A percentile compares a stretch with the other conserved stretches of the same genome.
Conservation (phyloP, 2,329 filamentous ascomycete species). For the Trichoderma koningiopsis region DNA sequence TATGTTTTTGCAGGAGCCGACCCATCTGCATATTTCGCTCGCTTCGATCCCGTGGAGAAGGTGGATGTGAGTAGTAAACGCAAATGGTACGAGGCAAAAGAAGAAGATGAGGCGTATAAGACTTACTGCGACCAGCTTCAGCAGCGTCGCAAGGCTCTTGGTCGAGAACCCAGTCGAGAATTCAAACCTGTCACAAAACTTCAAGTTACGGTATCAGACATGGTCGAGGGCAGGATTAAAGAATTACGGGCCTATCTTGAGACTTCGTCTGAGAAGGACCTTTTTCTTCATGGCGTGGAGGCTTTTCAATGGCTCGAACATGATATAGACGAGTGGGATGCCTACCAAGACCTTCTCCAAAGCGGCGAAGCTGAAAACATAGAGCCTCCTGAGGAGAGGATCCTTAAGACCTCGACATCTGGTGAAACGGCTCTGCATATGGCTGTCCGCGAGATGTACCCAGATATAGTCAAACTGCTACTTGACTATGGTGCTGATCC, state of each 20-base stretch:
- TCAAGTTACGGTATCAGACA: background rate
- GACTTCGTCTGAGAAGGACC: background rate
- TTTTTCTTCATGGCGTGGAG: background rate
- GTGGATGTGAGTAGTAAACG: too few species aligned
- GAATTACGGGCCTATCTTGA: background rate
- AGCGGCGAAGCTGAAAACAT: background rate
- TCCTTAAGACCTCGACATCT: background rate
- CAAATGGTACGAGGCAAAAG: too few species aligned
- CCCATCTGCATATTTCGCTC: too few species aligned
- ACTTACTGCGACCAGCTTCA: too few species aligned
- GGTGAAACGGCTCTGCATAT: background rate
- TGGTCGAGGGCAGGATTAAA: background rate
- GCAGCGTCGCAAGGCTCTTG: too few species aligned
- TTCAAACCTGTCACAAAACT: background rate
- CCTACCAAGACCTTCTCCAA: background rate
- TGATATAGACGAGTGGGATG: background rate
- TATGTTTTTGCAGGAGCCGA: too few species aligned
- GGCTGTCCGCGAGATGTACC: background rate
- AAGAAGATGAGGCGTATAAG: too few species aligned
- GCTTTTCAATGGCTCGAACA: background rate
- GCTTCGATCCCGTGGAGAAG: too few species aligned
- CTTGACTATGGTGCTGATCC: background rate
- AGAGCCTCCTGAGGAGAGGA: background rate
- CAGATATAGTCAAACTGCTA: background rate
- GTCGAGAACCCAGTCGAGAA: too few species aligned